Base-by-base conservation (phyloP, 2,329 filamentous ascomycete species). In the Aspergillus sojae region DNA sequence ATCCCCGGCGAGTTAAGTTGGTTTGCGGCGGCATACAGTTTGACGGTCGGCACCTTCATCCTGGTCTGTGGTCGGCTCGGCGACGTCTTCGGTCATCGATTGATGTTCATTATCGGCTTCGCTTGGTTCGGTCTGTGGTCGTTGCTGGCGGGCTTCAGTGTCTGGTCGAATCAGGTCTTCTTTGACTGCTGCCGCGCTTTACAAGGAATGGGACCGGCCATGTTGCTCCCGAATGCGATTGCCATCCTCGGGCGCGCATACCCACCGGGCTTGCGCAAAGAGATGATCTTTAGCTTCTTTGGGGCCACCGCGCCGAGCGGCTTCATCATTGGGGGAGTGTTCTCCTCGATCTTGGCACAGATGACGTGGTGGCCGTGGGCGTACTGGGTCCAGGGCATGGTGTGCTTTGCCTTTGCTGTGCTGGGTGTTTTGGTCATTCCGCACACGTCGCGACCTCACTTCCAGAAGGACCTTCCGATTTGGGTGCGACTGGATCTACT, bases 221-320 rank as follows among this genome's bases (percentile, higher is more conserved):
- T 91, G 26, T 77, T 84, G 9, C 78, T 91, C 32, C 89, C 89
- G 1, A 91, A 90, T 66, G 87, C 82, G 0, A 75, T 91, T 16
- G 88, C 88, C 1, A 81, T 91, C 19, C 74, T 91, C 0, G 88
- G 87, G 9, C 78, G 80, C 1, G 81, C 83, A 0, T 90, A 89
- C 67, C 77, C 81, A 0, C 84, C 85, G 0, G 87, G 88, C 0
- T 77, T 75, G 52, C 79, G 83, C 57, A 90, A 89, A 72, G 82
- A 85, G 57, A 84, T 90, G 75, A 82, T 86, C 0, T 89, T 91
- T 65, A 76, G 79, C n/a, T 63, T 82, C 5, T 85, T 84, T 62
- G 83, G 82, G 3, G 82, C 81, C 6, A 79, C 77, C 36, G 83
- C 83, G 9, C 83, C 83, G 0, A 74, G 74, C 60, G 82, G 82